phyloP scores from a whole-genome alignment of 208 protist genomes.

The Trypanosoma caninum region DNA sequence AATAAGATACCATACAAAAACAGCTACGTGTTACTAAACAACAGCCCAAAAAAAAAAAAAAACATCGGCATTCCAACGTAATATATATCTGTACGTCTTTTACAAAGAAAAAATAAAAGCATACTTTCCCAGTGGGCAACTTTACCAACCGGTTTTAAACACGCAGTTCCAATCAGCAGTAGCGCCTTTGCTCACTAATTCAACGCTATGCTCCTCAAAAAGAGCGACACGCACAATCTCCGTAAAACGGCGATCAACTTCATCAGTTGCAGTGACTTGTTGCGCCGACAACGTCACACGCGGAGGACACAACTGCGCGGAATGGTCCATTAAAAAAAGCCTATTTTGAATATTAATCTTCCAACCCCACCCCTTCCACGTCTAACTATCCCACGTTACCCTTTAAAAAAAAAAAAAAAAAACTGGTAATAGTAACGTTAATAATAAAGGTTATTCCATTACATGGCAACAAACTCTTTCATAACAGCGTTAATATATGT shows the following conservation, averaged over 20 bases:
- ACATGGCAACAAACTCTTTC: too few species aligned
- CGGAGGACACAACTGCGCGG: not conserved
- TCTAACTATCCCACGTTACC: not conserved
- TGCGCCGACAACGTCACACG: constrained; percentile 33
- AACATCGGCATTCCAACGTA: not conserved
- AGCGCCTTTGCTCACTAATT: constrained; percentile 18
- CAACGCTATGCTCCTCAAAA: constrained; percentile 24
- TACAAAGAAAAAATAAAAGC: too few species aligned
- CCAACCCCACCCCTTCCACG: not conserved
- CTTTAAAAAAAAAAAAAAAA: too few species aligned
- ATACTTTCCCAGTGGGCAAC: not conserved
- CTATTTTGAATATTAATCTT: too few species aligned
- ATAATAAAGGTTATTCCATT: too few species aligned
- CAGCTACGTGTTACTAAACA: not conserved
- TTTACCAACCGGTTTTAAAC: not conserved
- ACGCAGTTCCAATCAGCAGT: constrained; percentile 29
- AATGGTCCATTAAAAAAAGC: too few species aligned
- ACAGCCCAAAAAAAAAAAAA: constrained; percentile 1
- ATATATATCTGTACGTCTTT: too few species aligned
- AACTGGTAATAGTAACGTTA: too few species aligned
- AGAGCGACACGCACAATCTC: constrained; percentile 29
- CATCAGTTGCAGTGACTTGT: constrained; percentile 22
- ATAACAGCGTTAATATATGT: too few species aligned
- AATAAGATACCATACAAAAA: too few species aligned
- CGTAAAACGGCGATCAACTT: constrained; percentile 23